Base-by-base conservation (phyloP, 2,329 filamentous ascomycete species). In the Eutypa lata region DNA sequence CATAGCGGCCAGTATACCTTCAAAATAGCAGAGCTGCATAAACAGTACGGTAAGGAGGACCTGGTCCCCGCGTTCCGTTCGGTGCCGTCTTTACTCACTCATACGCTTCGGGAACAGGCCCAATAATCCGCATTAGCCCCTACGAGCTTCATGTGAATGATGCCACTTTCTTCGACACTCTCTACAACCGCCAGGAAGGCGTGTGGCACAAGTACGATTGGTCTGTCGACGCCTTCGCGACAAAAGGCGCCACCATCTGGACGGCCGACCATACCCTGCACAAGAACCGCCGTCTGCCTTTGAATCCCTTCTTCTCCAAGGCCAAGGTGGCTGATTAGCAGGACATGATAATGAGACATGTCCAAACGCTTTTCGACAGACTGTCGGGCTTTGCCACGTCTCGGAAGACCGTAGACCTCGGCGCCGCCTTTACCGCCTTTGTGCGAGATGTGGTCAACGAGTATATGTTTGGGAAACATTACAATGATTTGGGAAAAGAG, bases 11-110 rank as follows among this genome's bases (percentile, higher is more conserved):
- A 61, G 40, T 65, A 65, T 21, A 57, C 62, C 3, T 60, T 57
- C 14, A 60, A 62, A 46, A 61, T 61, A 33, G 46, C 55, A 31
- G 52, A 61, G 44, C 50, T 65, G 47, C 64, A 66, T 47, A 53
- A 57, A 42, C 51, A 55, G 49, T 66, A 65, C 44, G 63, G 64
- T 63, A 43, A 42, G 48, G 18, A 42, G 47, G n/a, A 22, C 47
- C 8, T 35, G 18, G 26, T 38, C 24, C 35, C 35, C 6, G 35
- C 4, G 35, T 38, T 14, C 6, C 6, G 35, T 38, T 14, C 31
- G 24, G n/a, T 21, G 33, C 21, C 31, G 19, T 7, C 37, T 13
- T 8, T 38, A 10, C 28, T 40, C 10, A 49, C 28, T 40, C 10
- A 49, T 42, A 42, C 43, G 10, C 47, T 16, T 47, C 37, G 3